Conservation (phyloP, 2,329 filamentous ascomycete genomes). For the Calonectria multiphialidica region DNA sequence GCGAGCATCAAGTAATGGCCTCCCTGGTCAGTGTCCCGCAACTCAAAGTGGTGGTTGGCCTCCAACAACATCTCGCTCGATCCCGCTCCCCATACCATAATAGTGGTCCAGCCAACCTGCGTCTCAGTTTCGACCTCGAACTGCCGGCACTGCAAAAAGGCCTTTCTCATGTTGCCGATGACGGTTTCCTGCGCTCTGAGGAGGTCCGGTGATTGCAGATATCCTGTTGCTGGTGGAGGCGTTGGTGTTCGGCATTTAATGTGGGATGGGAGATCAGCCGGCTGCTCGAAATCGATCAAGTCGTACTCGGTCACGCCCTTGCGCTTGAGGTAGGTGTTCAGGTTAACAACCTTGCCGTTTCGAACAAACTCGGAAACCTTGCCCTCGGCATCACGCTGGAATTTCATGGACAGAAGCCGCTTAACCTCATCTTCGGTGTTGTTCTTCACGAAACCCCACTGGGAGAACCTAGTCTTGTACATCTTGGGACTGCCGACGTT, state of each 20-base stretch:
- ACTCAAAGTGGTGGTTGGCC: conserved; percentile 58
- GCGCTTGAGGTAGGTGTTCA: conserved; percentile 64
- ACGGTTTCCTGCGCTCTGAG: conserved; percentile 58
- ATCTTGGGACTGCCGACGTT: conserved; percentile 59
- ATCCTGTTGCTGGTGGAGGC: conserved; percentile 56
- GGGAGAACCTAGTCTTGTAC: conserved; percentile 68
- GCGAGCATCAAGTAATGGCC: conserved; percentile 56
- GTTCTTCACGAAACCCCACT: conserved; percentile 68
- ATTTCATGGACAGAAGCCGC: conserved; percentile 63
- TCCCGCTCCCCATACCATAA: conserved; percentile 58
- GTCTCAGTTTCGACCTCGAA: conserved; percentile 53
- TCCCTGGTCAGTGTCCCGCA: conserved; percentile 53
- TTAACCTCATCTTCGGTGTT: conserved; percentile 67
- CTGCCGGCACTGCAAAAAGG: conserved; percentile 59
- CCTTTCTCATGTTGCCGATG: conserved; percentile 58
- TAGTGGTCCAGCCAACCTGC: conserved; percentile 54
- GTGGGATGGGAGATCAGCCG: conserved; percentile 56
- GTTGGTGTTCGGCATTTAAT: conserved; percentile 60
- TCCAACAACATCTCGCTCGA: conserved; percentile 59
- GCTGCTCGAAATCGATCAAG: conserved; percentile 59
- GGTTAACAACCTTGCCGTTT: conserved; percentile 64
- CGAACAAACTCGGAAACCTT: conserved; percentile 66
- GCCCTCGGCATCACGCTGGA: conserved; percentile 64
- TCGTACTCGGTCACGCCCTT: conserved; percentile 67
- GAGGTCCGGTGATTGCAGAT: conserved; percentile 57